Percentiles rank a stretch among this genome's conserved stretches.
Conservation (phyloP, 352 stramenopile genomes). For the Albugo candida region DNA sequence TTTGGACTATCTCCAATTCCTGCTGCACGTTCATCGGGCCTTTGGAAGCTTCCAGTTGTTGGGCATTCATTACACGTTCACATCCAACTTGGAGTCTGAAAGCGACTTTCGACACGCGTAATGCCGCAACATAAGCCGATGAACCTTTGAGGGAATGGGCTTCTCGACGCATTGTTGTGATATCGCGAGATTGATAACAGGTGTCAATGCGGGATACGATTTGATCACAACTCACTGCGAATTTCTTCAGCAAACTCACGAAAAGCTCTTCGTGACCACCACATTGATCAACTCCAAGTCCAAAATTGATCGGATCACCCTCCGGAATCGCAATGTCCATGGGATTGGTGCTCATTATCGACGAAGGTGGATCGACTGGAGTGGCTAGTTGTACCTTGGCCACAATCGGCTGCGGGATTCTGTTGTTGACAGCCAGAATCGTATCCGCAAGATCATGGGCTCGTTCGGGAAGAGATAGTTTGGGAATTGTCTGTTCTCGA, state of each 20-base stretch:
- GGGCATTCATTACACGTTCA: conserved; percentile 52
- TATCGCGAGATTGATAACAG: conserved; percentile 28
- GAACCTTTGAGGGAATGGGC: conserved; percentile 78
- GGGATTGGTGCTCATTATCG: too few relatives aligned
- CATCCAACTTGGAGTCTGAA: conserved; percentile 63
- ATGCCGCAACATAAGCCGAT: conserved; percentile 62
- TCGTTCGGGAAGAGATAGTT: too few relatives aligned
- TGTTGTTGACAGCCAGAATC: too few relatives aligned
- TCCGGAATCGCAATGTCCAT: conserved; percentile 59
- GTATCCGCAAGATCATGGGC: too few relatives aligned
- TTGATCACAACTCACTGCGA: conserved; percentile 39
- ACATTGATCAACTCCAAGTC: conserved; percentile 60
- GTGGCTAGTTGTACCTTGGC: too few relatives aligned
- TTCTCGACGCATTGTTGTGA: conserved; percentile 41
- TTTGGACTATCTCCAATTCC: conserved; percentile 9
- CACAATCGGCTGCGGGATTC: too few relatives aligned
- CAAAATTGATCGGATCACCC: conserved; percentile 63
- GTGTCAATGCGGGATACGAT: conserved; percentile 62
- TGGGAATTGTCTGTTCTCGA: too few relatives aligned
- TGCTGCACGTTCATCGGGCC: conserved; percentile 19
- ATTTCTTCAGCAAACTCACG: conserved; percentile 65
- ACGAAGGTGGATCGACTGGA: too few relatives aligned
- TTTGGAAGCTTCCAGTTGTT: conserved; percentile 6
- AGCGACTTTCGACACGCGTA: conserved; percentile 63
- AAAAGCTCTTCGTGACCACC: conserved; percentile 69